Conservation (phyloP, 805 yeast species). For the Metschnikowia hibisci region DNA sequence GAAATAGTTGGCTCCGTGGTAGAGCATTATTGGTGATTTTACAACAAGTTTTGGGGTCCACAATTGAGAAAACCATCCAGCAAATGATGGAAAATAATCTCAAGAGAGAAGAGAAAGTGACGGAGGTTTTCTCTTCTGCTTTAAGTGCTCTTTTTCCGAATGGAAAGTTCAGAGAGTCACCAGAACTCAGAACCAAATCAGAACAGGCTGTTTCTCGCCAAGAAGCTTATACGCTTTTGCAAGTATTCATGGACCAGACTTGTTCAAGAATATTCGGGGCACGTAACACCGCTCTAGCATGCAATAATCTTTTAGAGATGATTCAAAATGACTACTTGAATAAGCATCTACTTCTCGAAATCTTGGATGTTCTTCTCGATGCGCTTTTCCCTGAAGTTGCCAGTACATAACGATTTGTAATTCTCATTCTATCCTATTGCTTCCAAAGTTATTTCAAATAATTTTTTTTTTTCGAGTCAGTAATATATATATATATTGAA, state of each 20-base stretch:
- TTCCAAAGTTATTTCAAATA: background rate
- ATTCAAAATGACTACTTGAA: slow-evolving; percentile 72
- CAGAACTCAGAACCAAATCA: slow-evolving; percentile 41
- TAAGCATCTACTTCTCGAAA: slow-evolving; percentile 54
- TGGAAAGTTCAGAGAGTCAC: slow-evolving; percentile 47
- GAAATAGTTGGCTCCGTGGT: slow-evolving; percentile 77
- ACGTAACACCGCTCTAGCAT: slow-evolving; percentile 59
- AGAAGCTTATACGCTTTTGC: slow-evolving; percentile 57
- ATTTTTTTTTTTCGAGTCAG: slow-evolving; percentile 1
- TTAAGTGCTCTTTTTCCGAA: slow-evolving; percentile 36
- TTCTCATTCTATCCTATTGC: background rate
- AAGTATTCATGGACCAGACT: slow-evolving; percentile 55
- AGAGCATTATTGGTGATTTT: slow-evolving; percentile 74
- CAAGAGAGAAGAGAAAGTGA: slow-evolving; percentile 43
- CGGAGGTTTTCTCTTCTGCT: slow-evolving; percentile 28
- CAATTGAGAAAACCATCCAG: slow-evolving; percentile 69
- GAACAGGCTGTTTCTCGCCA: slow-evolving; percentile 52
- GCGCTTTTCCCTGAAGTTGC: slow-evolving; percentile 36
- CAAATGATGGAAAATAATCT: slow-evolving; percentile 36
- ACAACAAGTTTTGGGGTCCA: slow-evolving; percentile 83
- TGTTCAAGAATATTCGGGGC: slow-evolving; percentile 73
- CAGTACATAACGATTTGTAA: background rate
- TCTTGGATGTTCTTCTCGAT: slow-evolving; percentile 54
- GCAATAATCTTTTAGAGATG: slow-evolving; percentile 55
- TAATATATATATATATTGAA: background rate